Percentiles rank a stretch among this genome's conserved stretches.
Conservation (phyloP, 192 early-diverging fungal genomes). For the Podila epigama region DNA sequence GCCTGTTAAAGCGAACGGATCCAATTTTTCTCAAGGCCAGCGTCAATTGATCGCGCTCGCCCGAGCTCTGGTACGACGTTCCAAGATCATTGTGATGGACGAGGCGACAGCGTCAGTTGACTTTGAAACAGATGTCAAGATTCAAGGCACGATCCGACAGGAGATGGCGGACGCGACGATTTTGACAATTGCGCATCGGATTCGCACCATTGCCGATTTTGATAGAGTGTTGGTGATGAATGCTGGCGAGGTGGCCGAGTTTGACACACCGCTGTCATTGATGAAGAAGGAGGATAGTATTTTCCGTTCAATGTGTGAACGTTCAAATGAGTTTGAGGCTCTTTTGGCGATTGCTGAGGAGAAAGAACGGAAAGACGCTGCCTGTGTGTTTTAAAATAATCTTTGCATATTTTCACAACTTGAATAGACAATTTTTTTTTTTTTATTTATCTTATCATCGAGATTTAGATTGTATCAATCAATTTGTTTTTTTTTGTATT, state of each 20-base stretch:
- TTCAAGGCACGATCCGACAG: slow-evolving; percentile 85
- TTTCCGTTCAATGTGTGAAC: slow-evolving; percentile 83
- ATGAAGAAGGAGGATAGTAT: slow-evolving; percentile 65
- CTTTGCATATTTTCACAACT: too few species aligned
- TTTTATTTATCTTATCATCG: too few species aligned
- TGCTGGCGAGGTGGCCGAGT: slow-evolving; percentile 80
- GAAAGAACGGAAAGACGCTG: slow-evolving; percentile 20
- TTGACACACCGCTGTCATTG: slow-evolving; percentile 77
- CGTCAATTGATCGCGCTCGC: slow-evolving; percentile 76
- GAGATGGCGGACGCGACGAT: slow-evolving; percentile 78
- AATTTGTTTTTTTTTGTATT: too few species aligned
- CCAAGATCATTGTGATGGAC: slow-evolving; percentile 78
- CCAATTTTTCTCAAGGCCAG: slow-evolving; percentile 79
- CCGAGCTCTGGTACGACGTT: slow-evolving; percentile 70
- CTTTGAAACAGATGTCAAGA: slow-evolving; percentile 80
- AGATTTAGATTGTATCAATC: too few species aligned
- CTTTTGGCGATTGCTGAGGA: slow-evolving; percentile 70
- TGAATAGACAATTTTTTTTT: too few species aligned
- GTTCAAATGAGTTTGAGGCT: slow-evolving; percentile 80
- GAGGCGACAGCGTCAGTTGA: slow-evolving; percentile 94
- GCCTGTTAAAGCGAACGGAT: slow-evolving; percentile 77
- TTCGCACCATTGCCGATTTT: slow-evolving; percentile 81
- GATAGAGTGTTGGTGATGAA: slow-evolving; percentile 74
- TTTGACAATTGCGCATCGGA: slow-evolving; percentile 87
- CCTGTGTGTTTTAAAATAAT: neutral